Evolutionary conservation across 2,329 filamentous ascomycete species (phyloP).

Genomic region (Saccharata proteae): DNA sequence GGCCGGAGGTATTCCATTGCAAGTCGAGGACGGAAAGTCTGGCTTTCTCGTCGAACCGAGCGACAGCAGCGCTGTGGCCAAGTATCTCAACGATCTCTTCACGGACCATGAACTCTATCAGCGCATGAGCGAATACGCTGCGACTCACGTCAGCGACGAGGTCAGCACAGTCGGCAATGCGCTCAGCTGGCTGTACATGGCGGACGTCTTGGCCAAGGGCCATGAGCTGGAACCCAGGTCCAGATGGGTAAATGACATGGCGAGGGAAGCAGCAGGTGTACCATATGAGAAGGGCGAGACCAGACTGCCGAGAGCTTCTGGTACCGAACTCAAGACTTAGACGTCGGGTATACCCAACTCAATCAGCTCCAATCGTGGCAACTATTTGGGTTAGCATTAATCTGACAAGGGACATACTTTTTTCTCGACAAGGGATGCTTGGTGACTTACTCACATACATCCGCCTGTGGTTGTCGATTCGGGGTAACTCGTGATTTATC

Average conservation of each 20-base stretch:
- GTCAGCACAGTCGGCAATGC: conserved; percentile 72
- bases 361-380: too few relatives aligned
- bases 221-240: conserved; percentile 46
- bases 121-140: conserved; percentile 55
- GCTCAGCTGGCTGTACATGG: conserved; percentile 66
- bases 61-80: conserved; percentile 57
- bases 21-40: conserved; percentile 58
- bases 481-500: too few relatives aligned
- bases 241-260: conserved; percentile 64
- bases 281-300: conserved; percentile 50
- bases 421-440: too few relatives aligned
- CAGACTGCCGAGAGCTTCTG: conserved; percentile 41
- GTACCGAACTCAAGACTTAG: too few relatives aligned
- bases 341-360: too few relatives aligned
- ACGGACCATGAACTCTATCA: conserved; percentile 52
- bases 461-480: too few relatives aligned
- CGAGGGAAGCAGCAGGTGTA: conserved; percentile 49
- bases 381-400: too few relatives aligned
- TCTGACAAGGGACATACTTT: too few relatives aligned
- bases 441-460: too few relatives aligned
- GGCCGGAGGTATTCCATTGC: conserved; percentile 69
- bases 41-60: conserved; percentile 63
- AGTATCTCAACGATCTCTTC: conserved; percentile 54
- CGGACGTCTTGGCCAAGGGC: conserved; percentile 50
- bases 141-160: conserved; percentile 61